Evolutionary conservation across 2,329 filamentous ascomycete genomes (phyloP).

Genomic region (Plectosphaerella sp.): DNA sequence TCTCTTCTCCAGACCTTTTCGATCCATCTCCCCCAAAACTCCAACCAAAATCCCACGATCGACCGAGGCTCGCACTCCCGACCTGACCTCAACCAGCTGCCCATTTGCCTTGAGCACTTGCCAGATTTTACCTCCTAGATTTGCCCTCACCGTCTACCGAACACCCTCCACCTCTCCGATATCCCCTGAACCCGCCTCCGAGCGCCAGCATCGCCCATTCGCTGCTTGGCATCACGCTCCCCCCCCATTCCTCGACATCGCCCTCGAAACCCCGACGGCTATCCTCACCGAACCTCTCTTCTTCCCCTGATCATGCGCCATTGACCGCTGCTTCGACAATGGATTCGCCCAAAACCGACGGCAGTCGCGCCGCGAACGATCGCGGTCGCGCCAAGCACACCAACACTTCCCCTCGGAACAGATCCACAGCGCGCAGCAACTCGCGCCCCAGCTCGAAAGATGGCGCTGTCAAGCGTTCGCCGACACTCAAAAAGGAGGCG

Average conservation of each 20-base stretch:
- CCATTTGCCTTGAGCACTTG: not conserved
- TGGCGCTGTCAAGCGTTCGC: not conserved
- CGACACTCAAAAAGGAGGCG: not conserved
- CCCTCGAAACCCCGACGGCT: not conserved
- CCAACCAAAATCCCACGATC: not conserved
- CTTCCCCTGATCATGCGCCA: not conserved
- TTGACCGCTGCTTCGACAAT: not conserved
- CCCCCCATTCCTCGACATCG: not conserved
- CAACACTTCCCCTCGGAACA: not conserved
- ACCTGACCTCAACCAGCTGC: constrained; percentile 5
- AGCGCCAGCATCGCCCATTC: not conserved
- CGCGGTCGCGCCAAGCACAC: not conserved
- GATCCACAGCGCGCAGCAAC: not conserved
- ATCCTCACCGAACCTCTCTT: too few species aligned
- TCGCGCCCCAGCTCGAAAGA: not conserved
- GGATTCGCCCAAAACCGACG: not conserved
- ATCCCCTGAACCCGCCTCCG: too few species aligned
- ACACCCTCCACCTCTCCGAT: too few species aligned
- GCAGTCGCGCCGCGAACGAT: not conserved
- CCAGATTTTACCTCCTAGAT: too few species aligned
- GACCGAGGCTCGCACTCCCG: not conserved
- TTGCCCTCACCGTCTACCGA: too few species aligned
- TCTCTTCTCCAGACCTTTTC: constrained; percentile 3
- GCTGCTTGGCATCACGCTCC: constrained; percentile 1
- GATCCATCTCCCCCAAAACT: too few species aligned